Evolutionary conservation across 768 basidiomycete species (phyloP).

Genomic region (Paxillus rubicundulus): DNA sequence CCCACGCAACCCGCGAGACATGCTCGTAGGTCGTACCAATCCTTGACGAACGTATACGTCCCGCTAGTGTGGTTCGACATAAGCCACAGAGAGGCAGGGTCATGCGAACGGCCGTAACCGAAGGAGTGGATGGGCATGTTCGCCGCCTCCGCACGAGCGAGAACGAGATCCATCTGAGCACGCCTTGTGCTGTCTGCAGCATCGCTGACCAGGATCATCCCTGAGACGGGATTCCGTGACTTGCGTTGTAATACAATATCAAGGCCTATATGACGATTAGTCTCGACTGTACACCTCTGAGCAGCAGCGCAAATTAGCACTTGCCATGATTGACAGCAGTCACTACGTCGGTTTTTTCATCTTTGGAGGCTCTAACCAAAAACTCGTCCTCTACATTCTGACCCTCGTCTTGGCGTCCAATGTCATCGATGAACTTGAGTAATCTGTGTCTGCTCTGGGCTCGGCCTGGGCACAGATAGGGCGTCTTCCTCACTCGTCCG

Average conservation of each 20-base stretch:
- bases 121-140: conserved; percentile 97
- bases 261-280: conserved; percentile 50
- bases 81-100: conserved; percentile 96
- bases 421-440: conserved; percentile 74
- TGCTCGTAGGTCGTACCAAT: conserved; percentile 94
- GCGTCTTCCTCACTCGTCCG: conserved; percentile 87
- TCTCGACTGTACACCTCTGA: background rate
- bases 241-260: conserved; percentile 96
- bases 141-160: conserved; percentile 94
- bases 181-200: conserved; percentile 88
- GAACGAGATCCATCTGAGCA: conserved; percentile 97
- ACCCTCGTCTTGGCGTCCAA: conserved; percentile 42
- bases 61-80: conserved; percentile 98
- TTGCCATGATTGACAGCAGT: conserved; percentile 95
- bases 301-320: conserved; percentile 5
- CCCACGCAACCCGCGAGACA: conserved; percentile 94
- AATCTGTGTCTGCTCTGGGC: conserved; percentile 67
- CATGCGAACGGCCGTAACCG: conserved; percentile 95
- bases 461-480: conserved; percentile 77
- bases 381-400: conserved; percentile 58
- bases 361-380: conserved; percentile 70
- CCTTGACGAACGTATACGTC: conserved; percentile 96
- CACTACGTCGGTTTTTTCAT: conserved; percentile 96
- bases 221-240: conserved; percentile 83
- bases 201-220: conserved; percentile 92